Conservation (phyloP, 352 stramenopile species). For the Pythium aphanidermatum region DNA sequence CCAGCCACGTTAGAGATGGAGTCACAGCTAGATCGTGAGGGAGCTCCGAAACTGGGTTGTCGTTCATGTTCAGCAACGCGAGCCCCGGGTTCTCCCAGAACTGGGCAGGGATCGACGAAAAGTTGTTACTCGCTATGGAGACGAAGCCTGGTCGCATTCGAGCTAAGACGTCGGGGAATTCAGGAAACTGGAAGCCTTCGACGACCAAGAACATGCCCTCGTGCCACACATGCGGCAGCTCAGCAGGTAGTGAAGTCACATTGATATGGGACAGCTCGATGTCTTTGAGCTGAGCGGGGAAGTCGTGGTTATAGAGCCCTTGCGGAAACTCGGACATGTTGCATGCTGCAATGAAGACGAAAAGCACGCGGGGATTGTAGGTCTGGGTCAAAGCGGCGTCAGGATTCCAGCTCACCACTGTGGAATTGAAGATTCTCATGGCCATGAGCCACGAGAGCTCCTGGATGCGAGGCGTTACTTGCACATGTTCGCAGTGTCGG, state of each 20-base stretch:
- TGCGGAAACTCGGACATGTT: constrained; percentile 7
- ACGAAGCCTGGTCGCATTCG: constrained; percentile 2
- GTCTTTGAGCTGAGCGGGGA: constrained; percentile 1
- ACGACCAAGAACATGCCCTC: constrained; percentile 9
- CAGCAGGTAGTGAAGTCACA: constrained; percentile 6
- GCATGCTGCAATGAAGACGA: constrained; percentile 8
- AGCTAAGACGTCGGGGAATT: neutral
- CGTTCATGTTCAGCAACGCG: neutral
- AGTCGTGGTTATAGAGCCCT: constrained; percentile 9
- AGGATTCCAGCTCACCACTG: constrained; percentile 9
- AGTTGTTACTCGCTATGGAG: constrained; percentile 15
- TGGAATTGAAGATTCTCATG: constrained; percentile 23
- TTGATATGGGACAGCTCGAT: constrained; percentile 13
- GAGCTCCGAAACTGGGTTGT: constrained; percentile 7
- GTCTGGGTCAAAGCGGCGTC: constrained; percentile 15
- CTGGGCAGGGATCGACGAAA: constrained; percentile 2
- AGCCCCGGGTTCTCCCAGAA: constrained; percentile 10
- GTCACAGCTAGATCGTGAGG: neutral
- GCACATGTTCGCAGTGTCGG: constrained; percentile 9
- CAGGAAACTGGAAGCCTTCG: constrained; percentile 6
- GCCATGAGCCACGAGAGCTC: constrained; percentile 11
- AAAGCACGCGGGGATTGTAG: constrained; percentile 6
- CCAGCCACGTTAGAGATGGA: neutral
- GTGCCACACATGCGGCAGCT: constrained; percentile 6
- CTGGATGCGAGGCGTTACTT: constrained; percentile 15